Base-by-base conservation (phyloP, 2,329 filamentous ascomycete genomes). In the Trichoderma polysporum region DNA sequence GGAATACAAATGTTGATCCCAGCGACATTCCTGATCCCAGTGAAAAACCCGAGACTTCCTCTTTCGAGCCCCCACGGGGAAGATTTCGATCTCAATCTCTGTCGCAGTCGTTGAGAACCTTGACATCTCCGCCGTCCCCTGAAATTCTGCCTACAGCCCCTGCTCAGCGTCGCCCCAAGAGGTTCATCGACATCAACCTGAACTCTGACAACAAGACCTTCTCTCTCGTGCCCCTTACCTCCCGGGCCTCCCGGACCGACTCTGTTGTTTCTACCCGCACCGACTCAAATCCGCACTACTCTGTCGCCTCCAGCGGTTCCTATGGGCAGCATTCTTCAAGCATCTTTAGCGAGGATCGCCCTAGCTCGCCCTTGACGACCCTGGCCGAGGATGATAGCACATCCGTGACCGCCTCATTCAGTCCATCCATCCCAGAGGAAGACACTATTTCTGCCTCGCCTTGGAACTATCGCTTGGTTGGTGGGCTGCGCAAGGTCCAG, bases 141-240 rank as follows among this genome's bases (percentile, higher is more conserved):
- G 73, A 76, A 53, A 50, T 33, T 67, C 35, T 49, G n/a, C 49
- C 66, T 13, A 25, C 74, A 25, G 72, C 76, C 12, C 69, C 76
- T 22, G 74, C 76, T 13, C 59, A 59, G 45, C 73, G 74, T 53
- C 76, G 76, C 41, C 53, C 63, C 10, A 73, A 69, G 22, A 75
- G 81, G 68, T 73, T 82, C 33, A 81, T 88, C 67, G 81, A 80
- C 62, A 76, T 88, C 68, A 81, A 80, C 62, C 76, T 88, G 31
- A 80, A 87, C 70, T 75, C 84, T 6, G 84, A 88, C 75, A 86
- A 86, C 75, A 86, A 86, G 76, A 88, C 86, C 4, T 88, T 88
- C 71, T 86, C 85, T 17, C 75, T 88, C 66, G 69, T 81, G 69
- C 76, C 75, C 74, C 72, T 70, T 13, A 75, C 74, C 6, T 78